Evolutionary conservation across 768 basidiomycete species (phyloP), one percentile per base, ranked within the genome.

Genomic region (Boletus rubescentipes): DNA sequence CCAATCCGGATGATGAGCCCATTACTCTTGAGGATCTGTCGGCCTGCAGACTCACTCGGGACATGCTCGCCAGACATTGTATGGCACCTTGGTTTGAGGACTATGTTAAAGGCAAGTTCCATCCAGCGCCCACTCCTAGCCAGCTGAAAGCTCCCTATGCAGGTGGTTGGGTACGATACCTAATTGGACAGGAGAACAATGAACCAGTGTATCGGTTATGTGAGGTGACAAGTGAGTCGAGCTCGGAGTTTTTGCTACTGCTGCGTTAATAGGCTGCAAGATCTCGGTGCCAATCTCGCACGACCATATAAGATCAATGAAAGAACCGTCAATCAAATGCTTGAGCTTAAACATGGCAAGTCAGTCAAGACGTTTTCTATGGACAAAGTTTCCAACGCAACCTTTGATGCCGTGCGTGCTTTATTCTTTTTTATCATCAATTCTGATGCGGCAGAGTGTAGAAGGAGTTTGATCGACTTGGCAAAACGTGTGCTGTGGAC

Each of bases 41-140:
- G 53, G 73, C 73, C 40, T 83, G 86, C 51, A 74, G 82, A 43
- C 61, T 98, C 18, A 81, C 86, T 9, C 79, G 96, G 46, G 81
- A 86, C 49, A 72, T 77, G 64, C 74, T 98, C 12, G 88, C 83
- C 14, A 89, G 86, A 61, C 74, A 86, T 68, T 86, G 80, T 60
- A 73, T 83, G 62, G 79, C 84, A 34, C 88, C 92, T 3, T 94
- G 89, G 83, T 98, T 98, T 66, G 84, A 87, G 58, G 87, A 93
- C 23, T 88, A 85, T 68, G 79, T 89, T 31, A 84, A 83, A 69
- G 88, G 95, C 86, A 59, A 56, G 78, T 55, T 14, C 3, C 36
- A 43, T 37, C n/a, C 34, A 30, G 16, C 37, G 2, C 9, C 9
- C 26, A 26, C 46, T n/a, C 46, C 4, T 45, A 21, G 42, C 57